phyloP scores from a whole-genome alignment of 495 filamentous ascomycete genomes.

The Talaromyces adpressus region DNA sequence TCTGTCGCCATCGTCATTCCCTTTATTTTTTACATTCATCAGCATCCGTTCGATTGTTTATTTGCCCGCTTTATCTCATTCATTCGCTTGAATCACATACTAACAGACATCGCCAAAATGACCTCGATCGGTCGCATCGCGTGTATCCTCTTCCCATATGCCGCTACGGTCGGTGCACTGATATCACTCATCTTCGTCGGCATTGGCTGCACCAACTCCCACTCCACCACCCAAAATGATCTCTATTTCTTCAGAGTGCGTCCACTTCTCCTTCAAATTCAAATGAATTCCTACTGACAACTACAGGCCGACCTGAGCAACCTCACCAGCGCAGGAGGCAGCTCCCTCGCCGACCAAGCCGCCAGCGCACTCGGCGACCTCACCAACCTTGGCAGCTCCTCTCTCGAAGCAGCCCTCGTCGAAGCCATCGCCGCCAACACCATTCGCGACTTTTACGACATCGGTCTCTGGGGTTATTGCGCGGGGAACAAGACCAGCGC shows the following conservation, averaged over 20 bases:
- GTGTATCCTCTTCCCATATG: conserved; percentile 77
- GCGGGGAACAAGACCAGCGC: conserved; percentile 48
- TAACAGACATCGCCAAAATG: conserved; percentile 37
- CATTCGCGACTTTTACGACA: conserved; percentile 70
- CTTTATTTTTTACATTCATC: neutral
- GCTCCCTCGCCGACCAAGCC: conserved; percentile 15
- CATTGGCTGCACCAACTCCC: conserved; percentile 62
- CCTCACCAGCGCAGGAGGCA: conserved; percentile 22
- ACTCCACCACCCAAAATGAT: conserved; percentile 36
- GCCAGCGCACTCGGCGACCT: conserved; percentile 8
- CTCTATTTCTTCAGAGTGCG: conserved; percentile 70
- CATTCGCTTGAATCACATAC: neutral
- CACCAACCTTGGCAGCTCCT: conserved; percentile 23
- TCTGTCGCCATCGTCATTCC: neutral
- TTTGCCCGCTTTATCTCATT: neutral
- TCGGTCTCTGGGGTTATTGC: conserved; percentile 88
- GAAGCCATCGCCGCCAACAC: conserved; percentile 40
- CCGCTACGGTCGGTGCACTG: conserved; percentile 64
- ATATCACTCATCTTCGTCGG: conserved; percentile 67
- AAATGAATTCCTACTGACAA: neutral
- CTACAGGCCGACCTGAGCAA: conserved; percentile 33
- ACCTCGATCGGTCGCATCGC: conserved; percentile 67
- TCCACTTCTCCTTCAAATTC: neutral
- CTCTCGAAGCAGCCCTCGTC: conserved; percentile 25
- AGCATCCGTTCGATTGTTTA: neutral